Percentiles rank a stretch among this genome's conserved stretches.
Evolutionary conservation across 129 eudicot genomes (phyloP).

Genomic region (Centaurea solstitialis): DNA sequence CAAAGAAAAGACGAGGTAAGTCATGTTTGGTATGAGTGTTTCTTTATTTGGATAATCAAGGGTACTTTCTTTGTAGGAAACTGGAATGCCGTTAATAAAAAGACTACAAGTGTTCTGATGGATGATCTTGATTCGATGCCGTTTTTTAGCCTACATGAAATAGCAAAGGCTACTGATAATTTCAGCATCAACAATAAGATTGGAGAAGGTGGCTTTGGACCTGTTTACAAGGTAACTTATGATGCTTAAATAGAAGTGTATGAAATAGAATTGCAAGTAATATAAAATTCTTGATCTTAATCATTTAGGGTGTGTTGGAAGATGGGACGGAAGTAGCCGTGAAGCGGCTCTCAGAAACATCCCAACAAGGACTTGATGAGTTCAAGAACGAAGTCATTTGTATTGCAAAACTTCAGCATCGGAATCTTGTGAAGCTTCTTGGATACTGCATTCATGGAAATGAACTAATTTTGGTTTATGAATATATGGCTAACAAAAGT

Average conservation of each 20-base stretch:
- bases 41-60: neutral
- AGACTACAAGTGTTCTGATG: neutral
- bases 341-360: constrained; percentile 19
- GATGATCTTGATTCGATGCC: constrained; percentile 22
- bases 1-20: neutral
- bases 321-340: constrained; percentile 27
- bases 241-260: too few species aligned
- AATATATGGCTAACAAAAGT: constrained; percentile 29
- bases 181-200: constrained; percentile 19
- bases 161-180: constrained; percentile 20
- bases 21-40: neutral
- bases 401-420: constrained; percentile 38
- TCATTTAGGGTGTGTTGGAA: constrained; percentile 17
- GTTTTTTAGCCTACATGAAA: neutral
- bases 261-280: neutral
- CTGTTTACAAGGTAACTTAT: constrained; percentile 22
- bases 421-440: constrained; percentile 37
- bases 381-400: neutral
- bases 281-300: neutral
- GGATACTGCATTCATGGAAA: constrained; percentile 28
- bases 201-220: constrained; percentile 28
- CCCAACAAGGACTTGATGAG: constrained; percentile 16
- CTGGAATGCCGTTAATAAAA: neutral
- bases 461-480: constrained; percentile 14
- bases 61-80: neutral